Evolutionary conservation across 257 asterid species (phyloP), one percentile per base, ranked within the genome.

Genomic region (Solanum pinnatisectum): DNA sequence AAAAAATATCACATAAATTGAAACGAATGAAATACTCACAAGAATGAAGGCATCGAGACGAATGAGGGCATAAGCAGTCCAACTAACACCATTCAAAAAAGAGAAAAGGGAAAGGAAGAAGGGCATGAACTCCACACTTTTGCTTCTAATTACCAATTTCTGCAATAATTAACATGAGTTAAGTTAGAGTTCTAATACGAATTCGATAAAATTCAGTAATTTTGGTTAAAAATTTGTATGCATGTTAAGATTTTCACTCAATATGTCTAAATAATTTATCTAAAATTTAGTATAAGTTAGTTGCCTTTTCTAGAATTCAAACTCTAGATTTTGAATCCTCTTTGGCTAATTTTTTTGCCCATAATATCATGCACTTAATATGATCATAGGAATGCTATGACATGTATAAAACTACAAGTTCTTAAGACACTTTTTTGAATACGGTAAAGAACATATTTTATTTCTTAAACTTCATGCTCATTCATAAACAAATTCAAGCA

Each of bases 51-150:
- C 93, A 78, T 97, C 99, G 8, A 96, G 87, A 22, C 83, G 91
- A 87, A 97, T 85, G n/a, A 93, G 90, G 25, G 97, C 95, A 86
- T 97, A 97, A 23, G 89, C 70, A 2, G 95, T 94, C 99, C 99
- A 97, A 84, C 96, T 59, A 85, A 95, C 46, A 36, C 98, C 98
- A 83, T 96, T 96, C 10, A 94, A 93, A 76, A 96, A 94, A 40
- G 98, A 93, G 90, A 93, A 94, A 1, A 97, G 91, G 0, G 98
- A 95, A 0, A 95, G 92, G 86, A 88, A 95, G 59, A 97, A 95
- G 0, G 99, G 99, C 99, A 97, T 97, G 84, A 86, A 97, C 88
- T 96, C 99, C 84, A 97, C 99, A 46, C 99, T 97, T 70, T 85
- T 95, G 40, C 98, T 94, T 8, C 82, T 88, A 25, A 96, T 88